These are phyloP conservation scores for Neopestalotiopsis sp. DNA, from an alignment of 2,329 filamentous ascomycete genomes.

Conservation along the genomic window DNA sequence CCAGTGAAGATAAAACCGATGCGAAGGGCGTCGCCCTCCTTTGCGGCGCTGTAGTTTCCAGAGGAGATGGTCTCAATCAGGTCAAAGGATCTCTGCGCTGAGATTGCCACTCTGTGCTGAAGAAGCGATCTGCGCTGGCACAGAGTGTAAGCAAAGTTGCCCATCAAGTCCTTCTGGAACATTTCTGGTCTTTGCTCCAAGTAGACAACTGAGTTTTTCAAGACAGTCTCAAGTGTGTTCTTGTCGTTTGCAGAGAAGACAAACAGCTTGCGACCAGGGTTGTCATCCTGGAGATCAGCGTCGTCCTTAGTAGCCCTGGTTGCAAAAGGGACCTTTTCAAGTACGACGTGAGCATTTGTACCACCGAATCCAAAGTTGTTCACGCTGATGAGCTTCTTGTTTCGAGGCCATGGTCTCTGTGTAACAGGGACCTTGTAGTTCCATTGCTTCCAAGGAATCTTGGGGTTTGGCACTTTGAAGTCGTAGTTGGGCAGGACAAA, in stretches of 20 bases:
- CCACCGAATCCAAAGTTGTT: slow-evolving; percentile 29
- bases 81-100: slow-evolving; percentile 48
- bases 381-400: slow-evolving; percentile 53
- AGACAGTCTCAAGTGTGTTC: slow-evolving; percentile 36
- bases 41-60: slow-evolving; percentile 39
- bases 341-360: slow-evolving; percentile 26
- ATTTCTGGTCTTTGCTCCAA: slow-evolving; percentile 48
- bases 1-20: slow-evolving; percentile 49
- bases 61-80: slow-evolving; percentile 49
- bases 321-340: slow-evolving; percentile 38
- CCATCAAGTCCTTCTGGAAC: slow-evolving; percentile 48
- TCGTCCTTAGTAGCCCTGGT: slow-evolving; percentile 35
- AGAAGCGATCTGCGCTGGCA: slow-evolving; percentile 49
- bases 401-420: slow-evolving; percentile 50
- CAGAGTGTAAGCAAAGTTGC: slow-evolving; percentile 53
- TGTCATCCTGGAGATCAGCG: slow-evolving; percentile 37
- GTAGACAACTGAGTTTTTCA: slow-evolving; percentile 46
- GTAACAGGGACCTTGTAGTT: slow-evolving; percentile 50
- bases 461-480: slow-evolving; percentile 53
- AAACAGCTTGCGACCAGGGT: slow-evolving; percentile 44
- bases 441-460: slow-evolving; percentile 55
- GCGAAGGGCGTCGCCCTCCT: slow-evolving; percentile 40
- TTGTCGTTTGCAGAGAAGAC: slow-evolving; percentile 48
- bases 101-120: slow-evolving; percentile 48
- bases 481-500: slow-evolving; percentile 56